Evolutionary conservation across 2,329 filamentous ascomycete species (phyloP), one percentile per base, ranked within the genome.

Genomic region (Curvularia spicifera): DNA sequence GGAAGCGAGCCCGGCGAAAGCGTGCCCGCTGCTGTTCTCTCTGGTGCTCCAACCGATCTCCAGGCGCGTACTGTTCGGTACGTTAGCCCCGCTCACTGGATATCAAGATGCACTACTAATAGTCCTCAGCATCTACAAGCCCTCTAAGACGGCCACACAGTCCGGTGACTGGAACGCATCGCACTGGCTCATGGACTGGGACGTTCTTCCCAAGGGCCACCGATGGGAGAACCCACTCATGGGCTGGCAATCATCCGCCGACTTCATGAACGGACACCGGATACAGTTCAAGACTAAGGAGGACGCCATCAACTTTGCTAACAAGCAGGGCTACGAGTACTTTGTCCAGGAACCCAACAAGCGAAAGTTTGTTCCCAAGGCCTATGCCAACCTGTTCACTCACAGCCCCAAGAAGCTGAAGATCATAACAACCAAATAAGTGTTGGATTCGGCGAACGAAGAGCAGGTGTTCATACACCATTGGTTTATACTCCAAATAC

Each of bases 271-370:
- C 79, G 94, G 93, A 73, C 96, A 93, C 48, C 87, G 93, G 76
- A 80, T 99, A 71, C 89, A 89, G 78, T 99, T 99, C 85, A 91
- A 91, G 79, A 85, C 83, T 71, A 98, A 97, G 84, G 93, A 98
- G 77, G 94, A 97, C 70, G 95, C 95, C 65, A 94, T 99, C 72
- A 82, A 84, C 58, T 99, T 99, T 75, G 95, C 96, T 24, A 91
- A 98, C 82, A 99, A 98, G 85, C 95, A 99, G 79, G 95, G 96
- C 35, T 99, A 99, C 77, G 94, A 99, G 77, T 99, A 97, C 80
- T 98, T 95, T 77, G 93, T 99, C 24, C 95, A 98, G 83, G 95
- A 98, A 81, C 94, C 95, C 35, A 96, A 97, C 74, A 87, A 87
- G 79, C 88, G 95, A 75, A 90, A 89, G 74, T 89, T 97, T 71